These are phyloP conservation scores for Aquilaria yunnanensis DNA, from an alignment of 345 rosid species.

Conservation along the genomic window DNA sequence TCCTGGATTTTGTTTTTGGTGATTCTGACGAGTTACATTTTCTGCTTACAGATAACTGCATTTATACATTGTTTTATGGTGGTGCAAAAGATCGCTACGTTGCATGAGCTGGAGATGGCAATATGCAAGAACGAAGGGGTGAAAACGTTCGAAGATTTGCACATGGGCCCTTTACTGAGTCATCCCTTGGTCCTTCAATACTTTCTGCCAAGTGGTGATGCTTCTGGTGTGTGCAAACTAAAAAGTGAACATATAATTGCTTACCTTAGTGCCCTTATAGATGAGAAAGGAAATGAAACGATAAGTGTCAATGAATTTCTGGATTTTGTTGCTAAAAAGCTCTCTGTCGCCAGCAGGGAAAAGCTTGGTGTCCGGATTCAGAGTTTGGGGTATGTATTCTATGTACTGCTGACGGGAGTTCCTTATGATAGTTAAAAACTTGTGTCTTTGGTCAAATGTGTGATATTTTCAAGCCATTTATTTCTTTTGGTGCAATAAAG, in stretches of 20 bases:
- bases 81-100: conserved; percentile 55
- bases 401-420: not conserved
- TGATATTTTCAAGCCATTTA: too few species aligned
- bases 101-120: conserved; percentile 73
- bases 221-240: conserved; percentile 45
- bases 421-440: too few species aligned
- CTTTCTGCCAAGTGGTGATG: conserved; percentile 40
- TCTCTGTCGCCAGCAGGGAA: conserved; percentile 44
- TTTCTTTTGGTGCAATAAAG: too few species aligned
- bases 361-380: conserved; percentile 77
- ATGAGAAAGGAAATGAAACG: conserved; percentile 23
- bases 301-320: conserved; percentile 55
- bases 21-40: not conserved
- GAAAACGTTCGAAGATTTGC: conserved; percentile 56
- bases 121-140: conserved; percentile 65
- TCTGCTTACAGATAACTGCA: conserved; percentile 58
- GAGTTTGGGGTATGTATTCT: conserved; percentile 56
- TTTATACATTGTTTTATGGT: conserved; percentile 83
- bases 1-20: not conserved
- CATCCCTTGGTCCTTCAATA: conserved; percentile 66
- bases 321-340: conserved; percentile 53
- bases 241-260: conserved; percentile 52
- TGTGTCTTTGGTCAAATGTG: not conserved
- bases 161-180: conserved; percentile 65
- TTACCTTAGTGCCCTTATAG: conserved; percentile 42